Conservation (phyloP, 1,284 basidiomycete genomes). For the Mycena sp. region DNA sequence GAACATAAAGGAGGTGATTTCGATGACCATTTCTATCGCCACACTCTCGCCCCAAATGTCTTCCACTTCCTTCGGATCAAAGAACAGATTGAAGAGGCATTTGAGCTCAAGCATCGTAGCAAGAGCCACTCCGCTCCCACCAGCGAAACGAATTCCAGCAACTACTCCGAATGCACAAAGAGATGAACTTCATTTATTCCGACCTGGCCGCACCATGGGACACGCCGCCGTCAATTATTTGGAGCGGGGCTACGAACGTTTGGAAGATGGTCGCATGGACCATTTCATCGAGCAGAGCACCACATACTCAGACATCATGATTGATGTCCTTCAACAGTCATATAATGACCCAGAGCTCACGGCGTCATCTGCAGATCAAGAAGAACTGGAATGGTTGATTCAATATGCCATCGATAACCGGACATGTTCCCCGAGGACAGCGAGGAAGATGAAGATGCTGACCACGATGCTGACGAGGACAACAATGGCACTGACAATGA, state of each 20-base stretch:
- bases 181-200: no score
- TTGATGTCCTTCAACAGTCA: slow-evolving; percentile 5
- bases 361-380: not conserved
- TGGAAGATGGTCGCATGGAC: slow-evolving; percentile 1
- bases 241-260: not conserved
- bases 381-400: not conserved
- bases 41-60: no score
- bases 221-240: not conserved
- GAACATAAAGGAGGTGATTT: slow-evolving; percentile 5
- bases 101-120: not conserved
- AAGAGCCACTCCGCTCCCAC: slow-evolving; percentile 1
- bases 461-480: no score
- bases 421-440: not conserved
- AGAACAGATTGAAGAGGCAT: no score
- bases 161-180: not conserved
- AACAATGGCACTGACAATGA: not conserved
- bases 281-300: slow-evolving; percentile 1
- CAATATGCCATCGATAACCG: not conserved
- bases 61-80: no score
- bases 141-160: slow-evolving; percentile 7
- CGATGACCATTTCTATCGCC: no score
- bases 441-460: not conserved
- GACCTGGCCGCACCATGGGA: not conserved
- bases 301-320: slow-evolving; percentile 7
- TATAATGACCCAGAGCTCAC: not conserved